Base-by-base conservation (phyloP, 2,329 filamentous ascomycete genomes). In the Neocucurbitaria cava region DNA sequence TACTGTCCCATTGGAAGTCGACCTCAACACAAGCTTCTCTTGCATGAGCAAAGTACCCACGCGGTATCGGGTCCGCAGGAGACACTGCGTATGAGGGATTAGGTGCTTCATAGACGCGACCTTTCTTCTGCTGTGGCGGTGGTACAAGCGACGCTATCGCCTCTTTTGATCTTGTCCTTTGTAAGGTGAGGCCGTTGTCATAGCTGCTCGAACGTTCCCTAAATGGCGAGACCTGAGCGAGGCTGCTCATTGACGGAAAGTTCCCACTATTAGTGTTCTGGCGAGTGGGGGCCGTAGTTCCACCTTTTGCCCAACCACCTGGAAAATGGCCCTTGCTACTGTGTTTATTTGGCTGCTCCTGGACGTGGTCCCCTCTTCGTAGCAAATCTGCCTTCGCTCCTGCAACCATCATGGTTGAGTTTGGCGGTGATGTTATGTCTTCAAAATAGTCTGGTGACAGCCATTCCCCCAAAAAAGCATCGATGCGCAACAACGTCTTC, bases 1-100 rank as follows among this genome's bases (percentile, higher is more conserved):
- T 94, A 55, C 93, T 97, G 70, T 99, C 93, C 94, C 95, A 99
- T 66, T 94, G 90, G 68, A 91, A 96, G 75, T 99, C 95, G n/a
- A 97, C 83, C 46, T 90, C 84, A 5, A 91, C 82, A 69, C 92
- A 98, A 11, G 89, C 87, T 71, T 98, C 92, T 58, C 92, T 86
- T 8, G 94, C 94, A 76, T 99, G 95, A 0, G 91, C 86, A 17
- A 96, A 90, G 71, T 96, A 96, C 2, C 94, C 95, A 2, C 87
- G 81, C 0, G 95, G 95, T 53, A 98, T 97, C 7, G 89, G 87
- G 40, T 92, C 89, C 7, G 89, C 88, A 7, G 85, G 83, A 0
- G 91, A 94, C 9, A 97, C 84, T 1, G 94, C 91, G 74, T 96
- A 97, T 15, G 87, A 86, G 1, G 94, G 93, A 5, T 86, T 83